A percentile compares a stretch with the other conserved stretches of the same genome.
These are phyloP conservation scores for Ceratocystis variospora DNA, from an alignment of 2,329 filamentous ascomycete genomes.

Conservation along the genomic window DNA sequence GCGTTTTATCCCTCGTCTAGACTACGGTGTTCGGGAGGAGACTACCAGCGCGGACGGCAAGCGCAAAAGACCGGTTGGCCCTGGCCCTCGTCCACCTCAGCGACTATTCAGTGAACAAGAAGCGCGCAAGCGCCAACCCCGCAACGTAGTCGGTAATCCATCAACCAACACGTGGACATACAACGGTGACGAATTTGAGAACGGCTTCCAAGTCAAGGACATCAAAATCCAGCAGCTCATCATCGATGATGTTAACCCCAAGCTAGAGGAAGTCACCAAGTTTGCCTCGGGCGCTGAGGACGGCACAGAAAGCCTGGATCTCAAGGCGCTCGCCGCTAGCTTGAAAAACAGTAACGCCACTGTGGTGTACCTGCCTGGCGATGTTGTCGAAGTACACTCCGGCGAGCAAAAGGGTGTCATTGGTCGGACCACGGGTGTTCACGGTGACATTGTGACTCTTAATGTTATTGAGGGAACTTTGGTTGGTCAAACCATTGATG, in stretches of 20 bases:
- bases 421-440: conserved; percentile 73
- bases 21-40: conserved; percentile 83
- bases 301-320: conserved; percentile 83
- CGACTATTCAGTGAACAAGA: conserved; percentile 87
- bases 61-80: conserved; percentile 56
- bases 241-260: conserved; percentile 85
- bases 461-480: conserved; percentile 72
- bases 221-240: conserved; percentile 76
- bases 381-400: conserved; percentile 91
- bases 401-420: conserved; percentile 88
- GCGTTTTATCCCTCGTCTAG: conserved; percentile 75
- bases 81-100: conserved; percentile 64
- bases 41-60: conserved; percentile 47
- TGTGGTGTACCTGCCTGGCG: conserved; percentile 77
- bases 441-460: conserved; percentile 83
- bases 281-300: conserved; percentile 83
- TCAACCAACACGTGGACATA: conserved; percentile 75
- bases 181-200: conserved; percentile 76
- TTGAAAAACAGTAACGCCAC: conserved; percentile 71
- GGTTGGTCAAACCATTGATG: conserved; percentile 72
- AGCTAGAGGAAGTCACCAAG: conserved; percentile 86
- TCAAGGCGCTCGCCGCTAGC: conserved; percentile 79
- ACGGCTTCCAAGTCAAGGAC: conserved; percentile 87
- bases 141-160: conserved; percentile 49
- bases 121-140: conserved; percentile 72